Evolutionary conservation across 345 rosid species (phyloP), one percentile per base, ranked within the genome.

Genomic region (Erucastrum elatum): DNA sequence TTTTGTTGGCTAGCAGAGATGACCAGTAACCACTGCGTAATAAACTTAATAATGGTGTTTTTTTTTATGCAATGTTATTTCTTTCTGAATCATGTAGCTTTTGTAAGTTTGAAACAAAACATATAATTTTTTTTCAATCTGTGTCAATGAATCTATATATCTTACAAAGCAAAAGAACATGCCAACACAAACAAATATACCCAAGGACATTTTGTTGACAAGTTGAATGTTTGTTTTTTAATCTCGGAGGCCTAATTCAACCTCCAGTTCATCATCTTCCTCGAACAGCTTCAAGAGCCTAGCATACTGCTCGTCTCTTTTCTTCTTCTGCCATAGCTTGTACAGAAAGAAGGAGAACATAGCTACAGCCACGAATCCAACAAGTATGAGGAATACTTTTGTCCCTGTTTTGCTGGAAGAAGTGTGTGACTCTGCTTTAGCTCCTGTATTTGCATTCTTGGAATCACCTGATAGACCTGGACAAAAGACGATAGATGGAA

Each of bases 241-340:
- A 82, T 90, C 97, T 35, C 90, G 89, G 66, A 91, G 93, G 72
- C 99, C 97, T 75, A 93, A 94, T 80, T 93, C 99, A 74, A 88
- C 97, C 86, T 95, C 99, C 2, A 95, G 92, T 83, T 95, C 99
- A 75, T 90, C 96, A 75, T 93, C 99, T 84, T 95, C 99, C 86
- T 95, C 99, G 65, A 95, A 96, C 83, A 96, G 84, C 84, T 93
- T 96, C 77, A 93, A 79, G 21, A 96, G 94, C 17, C 94, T 90
- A 35, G 99, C 99, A 77, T 91, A 91, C 80, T 93, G 99, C 86
- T 93, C 97, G 5, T 93, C 96, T 80, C 98, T 84, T 84, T 93
- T 96, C 93, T 93, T 96, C 92, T 86, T 95, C 77, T 93, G 96
- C 97, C 97, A 93, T 12, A 91, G 74, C 87, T 93, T 93, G 88